A percentile compares a stretch with the other conserved stretches of the same genome.
phyloP scores from a whole-genome alignment of 2,329 filamentous ascomycete genomes.

The Phaeosphaeria sp. region DNA sequence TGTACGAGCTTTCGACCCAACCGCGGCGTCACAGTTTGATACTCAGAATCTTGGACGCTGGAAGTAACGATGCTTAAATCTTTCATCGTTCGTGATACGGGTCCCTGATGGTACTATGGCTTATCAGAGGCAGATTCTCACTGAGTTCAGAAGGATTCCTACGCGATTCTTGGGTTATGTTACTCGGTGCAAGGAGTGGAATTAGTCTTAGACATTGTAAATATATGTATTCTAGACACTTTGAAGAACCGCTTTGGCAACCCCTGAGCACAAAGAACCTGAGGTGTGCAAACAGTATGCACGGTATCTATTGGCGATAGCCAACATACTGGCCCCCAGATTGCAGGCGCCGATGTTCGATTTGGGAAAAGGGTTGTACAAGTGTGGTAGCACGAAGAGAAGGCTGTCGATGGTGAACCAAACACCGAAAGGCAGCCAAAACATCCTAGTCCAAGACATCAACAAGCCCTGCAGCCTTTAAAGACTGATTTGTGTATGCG shows the following conservation, averaged over 20 bases:
- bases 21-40: background rate
- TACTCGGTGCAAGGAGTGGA: background rate
- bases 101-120: too few species aligned
- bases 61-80: background rate
- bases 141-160: too few species aligned
- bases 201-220: background rate
- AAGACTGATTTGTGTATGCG: background rate
- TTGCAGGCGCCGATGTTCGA: too few species aligned
- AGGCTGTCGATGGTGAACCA: background rate
- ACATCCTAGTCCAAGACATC: background rate
- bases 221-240: background rate
- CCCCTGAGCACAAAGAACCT: background rate
- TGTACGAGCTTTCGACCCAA: background rate
- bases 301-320: background rate
- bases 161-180: background rate
- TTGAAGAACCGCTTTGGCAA: background rate
- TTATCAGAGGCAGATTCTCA: too few species aligned
- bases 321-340: too few species aligned
- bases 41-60: background rate
- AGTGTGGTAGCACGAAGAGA: background rate
- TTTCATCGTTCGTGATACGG: background rate
- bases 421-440: background rate
- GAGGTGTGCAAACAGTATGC: background rate
- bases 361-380: background rate
- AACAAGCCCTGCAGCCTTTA: background rate